Base-by-base conservation (phyloP, 345 rosid genomes). In the Cardamine occulta region DNA sequence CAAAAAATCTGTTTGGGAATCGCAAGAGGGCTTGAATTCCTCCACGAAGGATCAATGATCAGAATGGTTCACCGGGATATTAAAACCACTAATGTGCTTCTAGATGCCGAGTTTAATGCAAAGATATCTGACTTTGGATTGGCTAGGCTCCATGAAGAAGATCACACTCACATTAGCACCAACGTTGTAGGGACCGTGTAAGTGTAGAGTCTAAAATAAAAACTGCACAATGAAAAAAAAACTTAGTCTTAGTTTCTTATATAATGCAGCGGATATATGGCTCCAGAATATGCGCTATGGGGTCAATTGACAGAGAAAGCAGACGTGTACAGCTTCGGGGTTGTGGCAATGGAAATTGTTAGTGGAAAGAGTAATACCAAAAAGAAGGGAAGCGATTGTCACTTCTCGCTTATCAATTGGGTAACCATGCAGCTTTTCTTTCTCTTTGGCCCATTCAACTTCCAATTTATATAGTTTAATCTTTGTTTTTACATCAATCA, bases 41-140 rank as follows among this genome's bases (percentile, higher is more conserved):
- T 89, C 2, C 90, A 87, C 37, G 87, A 87, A 66, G 88, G 84
- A 66, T 89, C 95, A 0, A 58, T 51, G 26, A 66, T 87, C 56
- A 86, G 72, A 62, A 86, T 89, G 65, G 85, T 89, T 59, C 95
- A 87, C 53, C 81, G 90, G 54, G 93, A 88, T 72, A 88, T 88
- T 54, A 88, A 88, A 78, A 82, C 80, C 44, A 80, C 85, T 3
- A 89, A 89, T 57, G 84, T 87, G 32, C 84, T 87, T 18, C 86
- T 89, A 15, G 88, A 89, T 23, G 48, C 19, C 0, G 76, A 84
- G 37, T 68, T 87, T 4, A 89, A 85, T 63, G 81, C 94, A 7
- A 89, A 85, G 66, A 89, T 89, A 72, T 89, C 91, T 0, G 95
- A 89, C 53, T 89, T 89, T 64, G 95, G 90, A 14, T 69, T 89